Evolutionary conservation across 1,284 basidiomycete genomes (phyloP).

Genomic region (Gymnopus androsaceus): DNA sequence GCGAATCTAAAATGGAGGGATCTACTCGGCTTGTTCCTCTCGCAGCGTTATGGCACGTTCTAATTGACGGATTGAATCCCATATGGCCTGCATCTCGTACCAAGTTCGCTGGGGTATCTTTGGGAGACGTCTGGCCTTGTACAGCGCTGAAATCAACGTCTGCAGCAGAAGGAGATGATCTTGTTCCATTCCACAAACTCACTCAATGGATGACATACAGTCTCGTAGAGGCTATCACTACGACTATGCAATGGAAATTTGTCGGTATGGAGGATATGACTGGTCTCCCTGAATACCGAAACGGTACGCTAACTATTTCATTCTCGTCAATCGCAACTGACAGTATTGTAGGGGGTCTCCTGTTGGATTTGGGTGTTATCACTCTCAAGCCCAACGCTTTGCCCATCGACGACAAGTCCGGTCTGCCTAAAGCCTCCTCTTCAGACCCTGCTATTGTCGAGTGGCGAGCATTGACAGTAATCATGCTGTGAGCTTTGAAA

Average conservation of each 20-base stretch:
- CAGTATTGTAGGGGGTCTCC: conserved; percentile 67
- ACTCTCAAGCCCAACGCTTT: conserved; percentile 55
- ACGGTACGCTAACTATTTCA: conserved; percentile 52
- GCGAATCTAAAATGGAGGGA: conserved; percentile 46
- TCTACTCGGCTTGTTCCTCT: conserved; percentile 55
- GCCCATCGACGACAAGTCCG: conserved; percentile 46
- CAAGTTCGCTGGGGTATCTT: conserved; percentile 60
- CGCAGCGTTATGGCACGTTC: conserved; percentile 75
- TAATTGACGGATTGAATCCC: conserved; percentile 81
- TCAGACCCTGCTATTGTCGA: conserved; percentile 92
- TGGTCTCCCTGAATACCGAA: conserved; percentile 87
- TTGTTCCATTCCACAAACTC: conserved; percentile 95
- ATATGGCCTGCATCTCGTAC: conserved; percentile 90
- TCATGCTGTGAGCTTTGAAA: conserved; percentile 86
- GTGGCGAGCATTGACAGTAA: conserved; percentile 94
- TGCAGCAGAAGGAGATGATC: conserved; percentile 55
- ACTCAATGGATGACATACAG: conserved; percentile 93
- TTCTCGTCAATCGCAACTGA: background rate
- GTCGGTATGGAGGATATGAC: conserved; percentile 79
- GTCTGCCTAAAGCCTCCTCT: conserved; percentile 64
- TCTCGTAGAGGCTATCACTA: conserved; percentile 81
- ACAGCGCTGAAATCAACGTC: conserved; percentile 46
- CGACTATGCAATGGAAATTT: conserved; percentile 75
- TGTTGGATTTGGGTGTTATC: conserved; percentile 84
- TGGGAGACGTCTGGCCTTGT: conserved; percentile 93